Percentiles rank a stretch among this genome's conserved stretches.
phyloP scores from a whole-genome alignment of 139 green algal species.

The Closterium sp. region DNA sequence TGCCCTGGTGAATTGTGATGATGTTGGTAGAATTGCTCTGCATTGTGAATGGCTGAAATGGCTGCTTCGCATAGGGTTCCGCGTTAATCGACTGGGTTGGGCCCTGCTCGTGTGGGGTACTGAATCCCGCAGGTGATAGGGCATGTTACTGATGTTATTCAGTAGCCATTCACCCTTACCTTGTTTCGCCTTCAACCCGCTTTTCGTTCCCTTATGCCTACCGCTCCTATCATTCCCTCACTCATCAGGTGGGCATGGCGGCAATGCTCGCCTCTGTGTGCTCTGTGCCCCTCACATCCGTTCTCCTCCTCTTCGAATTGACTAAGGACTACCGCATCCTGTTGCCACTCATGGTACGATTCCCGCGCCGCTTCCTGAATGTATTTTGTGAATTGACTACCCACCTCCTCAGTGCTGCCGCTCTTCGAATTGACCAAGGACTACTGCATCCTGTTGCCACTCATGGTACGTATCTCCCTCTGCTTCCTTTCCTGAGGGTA shows the following conservation, averaged over 20 bases:
- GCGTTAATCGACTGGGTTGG: no score
- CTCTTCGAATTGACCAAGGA: background rate
- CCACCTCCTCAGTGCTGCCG: no score
- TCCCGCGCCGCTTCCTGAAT: background rate
- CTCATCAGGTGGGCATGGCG: constrained; percentile 68
- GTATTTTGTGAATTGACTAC: no score
- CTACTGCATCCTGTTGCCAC: background rate
- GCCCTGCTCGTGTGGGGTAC: no score
- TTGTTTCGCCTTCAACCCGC: constrained; percentile 58
- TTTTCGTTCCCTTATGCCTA: no score
- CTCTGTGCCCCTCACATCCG: constrained; percentile 57
- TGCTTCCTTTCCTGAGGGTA: background rate
- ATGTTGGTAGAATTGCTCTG: no score
- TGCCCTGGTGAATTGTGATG: no score
- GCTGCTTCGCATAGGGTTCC: no score
- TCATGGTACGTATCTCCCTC: no score
- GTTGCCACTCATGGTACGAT: constrained; percentile 66
- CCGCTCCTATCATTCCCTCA: constrained; percentile 50
- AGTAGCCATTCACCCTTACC: constrained; percentile 40
- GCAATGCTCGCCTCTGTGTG: constrained; percentile 67
- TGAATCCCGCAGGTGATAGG: no score
- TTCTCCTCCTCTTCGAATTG: constrained; percentile 76
- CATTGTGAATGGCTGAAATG: no score
- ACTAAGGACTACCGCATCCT: constrained; percentile 77
- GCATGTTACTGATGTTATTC: no score